Evolutionary conservation across 2,329 filamentous ascomycete species (phyloP), one percentile per base, ranked within the genome.

Genomic region (Aspergillus udagawae): DNA sequence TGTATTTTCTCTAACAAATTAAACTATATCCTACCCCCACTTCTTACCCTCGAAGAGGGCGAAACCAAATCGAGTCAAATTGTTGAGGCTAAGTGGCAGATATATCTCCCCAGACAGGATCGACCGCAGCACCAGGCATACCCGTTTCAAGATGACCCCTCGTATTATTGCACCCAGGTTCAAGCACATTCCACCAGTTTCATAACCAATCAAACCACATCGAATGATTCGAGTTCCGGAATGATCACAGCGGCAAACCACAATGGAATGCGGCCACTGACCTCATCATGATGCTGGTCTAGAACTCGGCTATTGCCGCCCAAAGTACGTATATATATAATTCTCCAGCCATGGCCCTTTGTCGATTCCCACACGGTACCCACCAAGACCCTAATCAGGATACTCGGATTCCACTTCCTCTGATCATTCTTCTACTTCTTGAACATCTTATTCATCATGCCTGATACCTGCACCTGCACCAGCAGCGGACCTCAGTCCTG

Each of bases 381-480:
- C 52, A 25, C 27, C 32, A 51, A 49, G 17, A 32, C 17, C 42
- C 47, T 17, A 42, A 51, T 53, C 56, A 56, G 60, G 60, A 47
- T 52, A 44, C n/a, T 41, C 38, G 42, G 9, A n/a, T 32, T 14
- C 20, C 27, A 42, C 53, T 29, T 9, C 27, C 38, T 41, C 21
- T 28, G 32, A 20, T 52, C 44, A 54, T 32, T 41, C 29, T 42
- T 29, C 38, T 44, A 6, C 56, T 23, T 23, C 35, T 32, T 53
- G 50, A 27, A 48, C 17, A 49, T 20, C 50, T 44, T 48, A 25
- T 44, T 28, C 56, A 70, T 12, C 51, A 74, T 74, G n/a, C n/a
- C n/a, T n/a, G 75, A 71, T 51, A 63, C 57, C 48, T 75, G 73
- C 52, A 64, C 57, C 53, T 75, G 73, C 55, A 68, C 69, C 65